phyloP scores from a whole-genome alignment of 1,139 yeast species.

The Suhomyces kunorum region DNA sequence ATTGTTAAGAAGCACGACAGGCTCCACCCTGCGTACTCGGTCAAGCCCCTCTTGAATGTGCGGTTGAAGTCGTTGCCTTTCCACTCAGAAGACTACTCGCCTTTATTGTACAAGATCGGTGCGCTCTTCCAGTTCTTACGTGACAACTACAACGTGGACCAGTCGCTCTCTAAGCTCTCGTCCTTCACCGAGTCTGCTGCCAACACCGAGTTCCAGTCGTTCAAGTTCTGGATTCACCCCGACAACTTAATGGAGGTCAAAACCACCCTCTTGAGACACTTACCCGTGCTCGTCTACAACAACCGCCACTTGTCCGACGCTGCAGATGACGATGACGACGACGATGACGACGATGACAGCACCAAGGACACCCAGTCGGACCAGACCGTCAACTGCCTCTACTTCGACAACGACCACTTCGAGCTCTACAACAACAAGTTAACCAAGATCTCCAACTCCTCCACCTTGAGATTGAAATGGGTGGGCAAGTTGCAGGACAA shows the following conservation, averaged over 20 bases:
- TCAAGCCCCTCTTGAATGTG: conserved; percentile 84
- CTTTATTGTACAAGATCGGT: conserved; percentile 80
- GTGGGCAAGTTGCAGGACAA: conserved; percentile 76
- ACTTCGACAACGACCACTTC: conserved; percentile 82
- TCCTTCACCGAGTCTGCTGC: conserved; percentile 50
- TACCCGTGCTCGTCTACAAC: conserved; percentile 86
- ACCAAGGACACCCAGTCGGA: conserved; percentile 41
- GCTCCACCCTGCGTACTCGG: conserved; percentile 80
- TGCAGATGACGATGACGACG: conserved; percentile 25
- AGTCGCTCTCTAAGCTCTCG: conserved; percentile 43
- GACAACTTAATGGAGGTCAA: conserved; percentile 97
- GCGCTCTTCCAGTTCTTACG: conserved; percentile 78
- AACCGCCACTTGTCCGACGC: conserved; percentile 28
- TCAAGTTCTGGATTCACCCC: conserved; percentile 94
- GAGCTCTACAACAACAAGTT: conserved; percentile 85
- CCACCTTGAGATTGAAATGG: conserved; percentile 88
- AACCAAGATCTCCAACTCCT: conserved; percentile 64
- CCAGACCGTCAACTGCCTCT: conserved; percentile 82
- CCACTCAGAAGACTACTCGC: conserved; percentile 94
- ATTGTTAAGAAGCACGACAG: conserved; percentile 96
- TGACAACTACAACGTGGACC: conserved; percentile 55
- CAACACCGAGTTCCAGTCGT: conserved; percentile 66
- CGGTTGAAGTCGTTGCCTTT: conserved; percentile 85
- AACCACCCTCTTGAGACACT: conserved; percentile 86
- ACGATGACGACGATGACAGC: conserved; percentile 23